Evolutionary conservation across 768 basidiomycete genomes (phyloP), one percentile per base, ranked within the genome.

Genomic region (Strobilomyces dryophilus): DNA sequence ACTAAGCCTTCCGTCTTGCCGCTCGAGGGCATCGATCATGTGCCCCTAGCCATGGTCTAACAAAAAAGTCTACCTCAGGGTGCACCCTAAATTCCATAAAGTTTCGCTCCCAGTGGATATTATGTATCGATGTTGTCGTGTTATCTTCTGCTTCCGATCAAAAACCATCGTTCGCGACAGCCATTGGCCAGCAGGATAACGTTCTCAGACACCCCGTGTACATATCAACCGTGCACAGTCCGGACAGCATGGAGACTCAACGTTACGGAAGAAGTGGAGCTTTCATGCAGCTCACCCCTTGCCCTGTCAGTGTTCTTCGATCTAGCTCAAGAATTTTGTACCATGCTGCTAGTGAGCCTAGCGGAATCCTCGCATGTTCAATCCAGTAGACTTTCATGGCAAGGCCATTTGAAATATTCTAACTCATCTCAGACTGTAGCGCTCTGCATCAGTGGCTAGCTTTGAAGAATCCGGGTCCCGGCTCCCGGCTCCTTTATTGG

Each of bases 351-450:
- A 12, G 27, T 36, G 26, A 18, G 47, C 41, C n/a, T 6, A 29
- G 6, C 32, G 17, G 27, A 43, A 15, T 49, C 49, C 52, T 34
- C 58, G 26, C 67, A 57, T 45, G 42, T 46, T 49, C 48, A 11
- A 42, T 20, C 37, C 18, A 51, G 26, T 36, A 55, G 66, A 68
- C 64, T 56, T 59, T 32, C 55, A 47, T 32, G 52, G 57, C 39
- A 39, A 45, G 46, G 34, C 24, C 17, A 71, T 69, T 69, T 68
- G 57, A 71, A 69, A 69, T 66, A 45, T 4, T n/a, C 14, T n/a
- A 68, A 69, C 66, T 59, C 47, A 55, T 61, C 56, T 47, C 37
- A 39, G 27, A 39, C 27, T 31, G 43, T 35, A 47, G 44, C 6
- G 9, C 37, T 42, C 52, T 34, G 40, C 17, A 31, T 45, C n/a